phyloP scores from a whole-genome alignment of 1,139 yeast genomes.

The Suhomyces ambrosiae region DNA sequence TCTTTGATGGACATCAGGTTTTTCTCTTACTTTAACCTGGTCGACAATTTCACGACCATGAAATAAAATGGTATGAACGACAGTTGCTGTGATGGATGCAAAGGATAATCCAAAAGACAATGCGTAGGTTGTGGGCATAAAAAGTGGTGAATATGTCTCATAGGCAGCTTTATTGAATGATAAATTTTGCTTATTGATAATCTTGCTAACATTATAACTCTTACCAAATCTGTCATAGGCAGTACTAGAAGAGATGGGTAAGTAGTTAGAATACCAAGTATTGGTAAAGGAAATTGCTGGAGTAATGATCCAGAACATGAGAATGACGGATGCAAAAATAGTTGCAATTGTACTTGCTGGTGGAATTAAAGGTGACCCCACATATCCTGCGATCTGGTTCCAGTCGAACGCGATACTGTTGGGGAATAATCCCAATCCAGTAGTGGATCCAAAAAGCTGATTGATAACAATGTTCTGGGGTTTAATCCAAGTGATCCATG shows the following conservation, averaged over 20 bases:
- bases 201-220: conserved; percentile 39
- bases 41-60: conserved; percentile 55
- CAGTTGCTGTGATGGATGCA: conserved; percentile 64
- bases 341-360: conserved; percentile 62
- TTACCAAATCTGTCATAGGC: conserved; percentile 42
- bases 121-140: conserved; percentile 62
- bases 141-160: conserved; percentile 56
- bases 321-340: conserved; percentile 34
- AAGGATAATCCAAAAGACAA: conserved; percentile 63
- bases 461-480: conserved; percentile 51
- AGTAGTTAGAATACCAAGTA: conserved; percentile 46
- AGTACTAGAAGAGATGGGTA: conserved; percentile 44
- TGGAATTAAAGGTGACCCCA: conserved; percentile 68
- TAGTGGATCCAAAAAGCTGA: conserved; percentile 60
- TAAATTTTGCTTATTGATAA: conserved; percentile 42
- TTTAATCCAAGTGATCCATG: conserved; percentile 35
- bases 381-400: conserved; percentile 54
- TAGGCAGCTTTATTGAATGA: conserved; percentile 55
- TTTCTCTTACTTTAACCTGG: conserved; percentile 45
- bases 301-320: conserved; percentile 44
- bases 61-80: conserved; percentile 55
- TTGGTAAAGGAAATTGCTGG: conserved; percentile 48
- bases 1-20: conserved; percentile 64
- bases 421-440: conserved; percentile 70
- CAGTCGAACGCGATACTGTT: conserved; percentile 42